Percentiles rank a stretch among this genome's conserved stretches.
Evolutionary conservation across 345 rosid species (phyloP).

Genomic region (Sisymbrium irio): DNA sequence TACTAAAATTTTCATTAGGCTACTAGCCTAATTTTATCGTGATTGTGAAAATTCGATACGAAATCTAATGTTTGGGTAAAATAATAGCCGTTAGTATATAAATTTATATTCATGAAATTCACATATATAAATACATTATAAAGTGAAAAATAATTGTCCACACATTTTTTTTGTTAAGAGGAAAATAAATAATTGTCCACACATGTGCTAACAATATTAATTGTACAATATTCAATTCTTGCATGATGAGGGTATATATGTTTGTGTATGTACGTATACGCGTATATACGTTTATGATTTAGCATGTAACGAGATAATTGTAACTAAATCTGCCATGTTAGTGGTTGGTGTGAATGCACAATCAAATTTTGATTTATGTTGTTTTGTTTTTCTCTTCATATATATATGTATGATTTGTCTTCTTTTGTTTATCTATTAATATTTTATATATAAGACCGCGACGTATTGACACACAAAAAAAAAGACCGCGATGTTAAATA

Average conservation of each 20-base stretch:
- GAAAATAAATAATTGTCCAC: conserved; percentile 20
- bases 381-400: conserved; percentile 22
- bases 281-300: conserved; percentile 15
- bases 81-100: not conserved
- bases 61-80: not conserved
- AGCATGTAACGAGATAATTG: conserved; percentile 19
- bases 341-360: conserved; percentile 33
- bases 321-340: conserved; percentile 33
- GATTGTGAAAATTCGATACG: not conserved
- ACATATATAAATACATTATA: not conserved
- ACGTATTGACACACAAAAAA: no score
- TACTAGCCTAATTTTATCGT: not conserved
- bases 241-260: conserved; percentile 28
- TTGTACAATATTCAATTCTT: conserved; percentile 16
- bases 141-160: conserved; percentile 16
- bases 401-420: conserved; percentile 13
- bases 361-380: conserved; percentile 31
- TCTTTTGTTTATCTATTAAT: not conserved
- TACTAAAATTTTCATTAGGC: not conserved
- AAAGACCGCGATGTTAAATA: not conserved
- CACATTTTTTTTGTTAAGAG: not conserved
- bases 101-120: not conserved
- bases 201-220: conserved; percentile 29
- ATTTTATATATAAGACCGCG: not conserved
- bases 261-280: not conserved